Conservation (phyloP, 1,284 basidiomycete species). For the Leucoagaricus sp. region DNA sequence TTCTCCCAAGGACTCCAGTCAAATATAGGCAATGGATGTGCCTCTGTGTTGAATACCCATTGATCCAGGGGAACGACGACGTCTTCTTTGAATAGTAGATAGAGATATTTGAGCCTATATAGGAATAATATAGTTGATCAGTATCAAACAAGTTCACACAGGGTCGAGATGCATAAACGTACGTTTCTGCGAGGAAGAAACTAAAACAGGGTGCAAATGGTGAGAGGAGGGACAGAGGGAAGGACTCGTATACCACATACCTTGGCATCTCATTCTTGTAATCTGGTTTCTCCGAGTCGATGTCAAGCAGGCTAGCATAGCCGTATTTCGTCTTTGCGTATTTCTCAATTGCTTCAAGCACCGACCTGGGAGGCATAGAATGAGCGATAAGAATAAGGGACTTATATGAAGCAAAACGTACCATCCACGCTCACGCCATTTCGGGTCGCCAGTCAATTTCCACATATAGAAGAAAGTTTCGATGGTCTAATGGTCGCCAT, state of each 20-base stretch:
- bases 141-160: neutral
- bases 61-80: constrained; percentile 62
- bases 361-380: constrained; percentile 27
- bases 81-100: constrained; percentile 57
- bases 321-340: constrained; percentile 53
- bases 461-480: constrained; percentile 74
- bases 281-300: constrained; percentile 37
- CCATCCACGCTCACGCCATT: constrained; percentile 79
- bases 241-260: constrained; percentile 31
- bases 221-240: neutral
- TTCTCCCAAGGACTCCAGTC: constrained; percentile 52
- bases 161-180: constrained; percentile 18
- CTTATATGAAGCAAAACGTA: constrained; percentile 18
- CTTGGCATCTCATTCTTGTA: constrained; percentile 65
- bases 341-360: constrained; percentile 71
- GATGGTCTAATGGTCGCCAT: constrained; percentile 46
- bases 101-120: constrained; percentile 60
- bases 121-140: neutral
- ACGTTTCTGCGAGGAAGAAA: constrained; percentile 75
- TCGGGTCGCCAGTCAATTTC: constrained; percentile 60
- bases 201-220: constrained; percentile 36
- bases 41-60: constrained; percentile 82
- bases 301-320: constrained; percentile 55
- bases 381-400: neutral
- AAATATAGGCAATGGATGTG: constrained; percentile 70